Evolutionary conservation across 495 filamentous ascomycete genomes (phyloP).

Genomic region (Trichoderma gamsii): DNA sequence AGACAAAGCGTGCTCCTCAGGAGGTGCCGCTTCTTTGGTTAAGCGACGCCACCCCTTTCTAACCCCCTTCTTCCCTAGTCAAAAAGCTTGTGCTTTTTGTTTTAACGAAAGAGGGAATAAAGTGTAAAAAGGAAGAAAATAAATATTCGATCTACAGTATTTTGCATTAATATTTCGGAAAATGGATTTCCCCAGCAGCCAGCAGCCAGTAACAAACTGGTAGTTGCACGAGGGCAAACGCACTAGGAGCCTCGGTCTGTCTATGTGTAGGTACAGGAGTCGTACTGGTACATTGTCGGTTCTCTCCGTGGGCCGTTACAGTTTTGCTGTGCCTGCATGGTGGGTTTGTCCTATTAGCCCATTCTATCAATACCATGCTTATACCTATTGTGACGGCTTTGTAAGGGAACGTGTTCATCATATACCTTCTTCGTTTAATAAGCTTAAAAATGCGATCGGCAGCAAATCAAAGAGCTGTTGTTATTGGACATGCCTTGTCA

Average conservation of each 20-base stretch:
- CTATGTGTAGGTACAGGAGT: too few relatives aligned
- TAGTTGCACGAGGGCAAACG: too few relatives aligned
- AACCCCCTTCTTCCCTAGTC: constrained; percentile 8
- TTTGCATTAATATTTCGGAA: background rate
- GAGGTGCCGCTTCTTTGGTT: background rate
- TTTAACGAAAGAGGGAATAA: too few relatives aligned
- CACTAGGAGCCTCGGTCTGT: too few relatives aligned
- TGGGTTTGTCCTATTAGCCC: too few relatives aligned
- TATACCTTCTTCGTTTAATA: background rate
- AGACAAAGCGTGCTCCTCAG: background rate
- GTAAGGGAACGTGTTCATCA: too few relatives aligned
- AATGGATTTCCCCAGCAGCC: background rate
- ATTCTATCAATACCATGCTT: too few relatives aligned
- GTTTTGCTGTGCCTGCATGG: too few relatives aligned
- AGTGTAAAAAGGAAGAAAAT: background rate
- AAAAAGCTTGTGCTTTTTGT: background rate
- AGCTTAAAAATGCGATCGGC: background rate
- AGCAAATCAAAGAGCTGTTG: background rate
- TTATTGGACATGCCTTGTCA: background rate
- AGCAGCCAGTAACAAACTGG: too few relatives aligned
- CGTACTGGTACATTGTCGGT: too few relatives aligned
- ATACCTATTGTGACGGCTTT: too few relatives aligned
- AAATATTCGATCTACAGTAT: background rate
- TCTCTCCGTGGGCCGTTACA: too few relatives aligned
- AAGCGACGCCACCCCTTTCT: constrained; percentile 6